Evolutionary conservation across 805 yeast species (phyloP).

Genomic region (Saturnispora besseyi): DNA sequence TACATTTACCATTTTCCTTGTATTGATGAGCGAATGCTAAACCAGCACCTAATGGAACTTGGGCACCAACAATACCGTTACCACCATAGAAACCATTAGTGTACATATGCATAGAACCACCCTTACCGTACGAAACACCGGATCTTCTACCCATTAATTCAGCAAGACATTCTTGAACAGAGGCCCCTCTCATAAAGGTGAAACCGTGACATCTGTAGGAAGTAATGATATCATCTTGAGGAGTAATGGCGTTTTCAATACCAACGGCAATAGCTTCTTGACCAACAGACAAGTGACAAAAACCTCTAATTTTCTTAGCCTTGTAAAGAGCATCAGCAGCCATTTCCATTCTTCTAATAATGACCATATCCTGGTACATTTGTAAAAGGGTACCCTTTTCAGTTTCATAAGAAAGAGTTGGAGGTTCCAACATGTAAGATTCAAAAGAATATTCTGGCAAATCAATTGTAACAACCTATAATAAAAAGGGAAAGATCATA

Average conservation of each 20-base stretch:
- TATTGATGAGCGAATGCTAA: conserved; percentile 98
- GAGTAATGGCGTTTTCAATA: conserved; percentile 86
- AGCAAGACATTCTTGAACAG: conserved; percentile 83
- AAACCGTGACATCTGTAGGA: conserved; percentile 99
- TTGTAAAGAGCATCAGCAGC: conserved; percentile 96
- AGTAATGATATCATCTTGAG: conserved; percentile 83
- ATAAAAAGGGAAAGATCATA: neutral
- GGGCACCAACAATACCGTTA: conserved; percentile 99
- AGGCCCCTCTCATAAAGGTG: conserved; percentile 91
- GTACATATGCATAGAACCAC: conserved; percentile 99
- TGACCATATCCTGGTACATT: conserved; percentile 94
- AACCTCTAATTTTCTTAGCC: conserved; percentile 97
- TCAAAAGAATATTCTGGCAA: conserved; percentile 80
- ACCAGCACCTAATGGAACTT: conserved; percentile 97
- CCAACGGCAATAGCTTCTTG: conserved; percentile 99
- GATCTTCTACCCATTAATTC: conserved; percentile 95
- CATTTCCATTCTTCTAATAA: conserved; percentile 97
- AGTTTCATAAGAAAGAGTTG: conserved; percentile 65
- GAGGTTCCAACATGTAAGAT: conserved; percentile 70
- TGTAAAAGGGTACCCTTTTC: conserved; percentile 72
- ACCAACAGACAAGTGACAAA: conserved; percentile 97
- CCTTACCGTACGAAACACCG: conserved; percentile 96
- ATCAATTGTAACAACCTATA: conserved; percentile 33
- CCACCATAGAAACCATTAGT: conserved; percentile 96
- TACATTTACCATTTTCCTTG: conserved; percentile 65